Conservation (phyloP, 331 rosid genomes). For the Pyracantha coccinea region DNA sequence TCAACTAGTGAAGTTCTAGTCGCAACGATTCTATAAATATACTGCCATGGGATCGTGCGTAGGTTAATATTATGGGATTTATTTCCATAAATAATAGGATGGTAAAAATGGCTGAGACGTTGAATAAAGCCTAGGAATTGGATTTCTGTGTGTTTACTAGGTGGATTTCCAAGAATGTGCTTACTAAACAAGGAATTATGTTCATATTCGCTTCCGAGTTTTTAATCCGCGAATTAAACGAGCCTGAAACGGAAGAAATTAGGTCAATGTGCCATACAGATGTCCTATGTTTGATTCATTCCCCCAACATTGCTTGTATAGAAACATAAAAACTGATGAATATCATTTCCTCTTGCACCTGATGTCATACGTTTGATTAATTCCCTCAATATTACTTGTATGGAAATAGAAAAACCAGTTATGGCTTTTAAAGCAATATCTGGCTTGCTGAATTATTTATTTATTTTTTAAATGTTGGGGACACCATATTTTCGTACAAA, state of each 20-base stretch:
- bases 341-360: background rate
- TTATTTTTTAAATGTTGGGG: background rate
- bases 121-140: background rate
- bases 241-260: background rate
- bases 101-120: background rate
- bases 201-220: background rate
- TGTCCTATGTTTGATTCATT: no score
- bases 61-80: background rate
- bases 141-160: background rate
- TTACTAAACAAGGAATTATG: background rate
- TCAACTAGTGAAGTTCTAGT: background rate
- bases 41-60: background rate
- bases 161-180: background rate
- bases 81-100: background rate
- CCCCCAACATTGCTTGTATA: no score
- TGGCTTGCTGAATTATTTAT: background rate
- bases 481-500: background rate
- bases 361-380: background rate
- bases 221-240: background rate
- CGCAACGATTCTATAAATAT: background rate
- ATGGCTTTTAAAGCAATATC: background rate
- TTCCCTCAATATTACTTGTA: background rate
- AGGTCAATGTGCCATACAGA: no score
- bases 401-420: no score
- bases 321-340: no score